Conservation (phyloP, 163 green algal genomes). For the Scenedesmus sp. region DNA sequence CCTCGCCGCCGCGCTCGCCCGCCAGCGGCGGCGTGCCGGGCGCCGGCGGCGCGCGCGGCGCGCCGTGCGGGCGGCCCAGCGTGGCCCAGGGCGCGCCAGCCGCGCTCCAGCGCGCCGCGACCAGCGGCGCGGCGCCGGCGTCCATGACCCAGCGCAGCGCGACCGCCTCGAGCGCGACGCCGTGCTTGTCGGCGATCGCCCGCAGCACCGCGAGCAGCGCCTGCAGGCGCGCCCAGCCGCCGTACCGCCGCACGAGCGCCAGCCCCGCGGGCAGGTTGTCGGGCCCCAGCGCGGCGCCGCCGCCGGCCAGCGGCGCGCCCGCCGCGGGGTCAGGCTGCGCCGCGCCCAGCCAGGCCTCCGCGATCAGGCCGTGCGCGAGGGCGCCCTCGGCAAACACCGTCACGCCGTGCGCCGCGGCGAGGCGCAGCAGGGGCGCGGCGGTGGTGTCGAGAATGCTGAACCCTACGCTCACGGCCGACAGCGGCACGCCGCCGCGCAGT, state of each 20-base stretch:
- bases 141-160: conserved; percentile 35
- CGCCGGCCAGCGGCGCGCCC: not conserved
- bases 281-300: not conserved
- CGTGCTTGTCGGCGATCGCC: conserved; percentile 20
- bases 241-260: conserved; percentile 24
- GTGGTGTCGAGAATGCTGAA: conserved; percentile 36
- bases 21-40: not conserved
- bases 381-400: conserved; percentile 28
- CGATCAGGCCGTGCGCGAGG: conserved; percentile 32
- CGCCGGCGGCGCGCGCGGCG: not conserved
- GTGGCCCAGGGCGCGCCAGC: conserved; percentile 10
- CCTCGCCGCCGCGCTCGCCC: not conserved
- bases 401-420: not conserved
- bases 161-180: conserved; percentile 10
- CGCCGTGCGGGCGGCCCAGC: conserved; percentile 22
- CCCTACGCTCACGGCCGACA: conserved; percentile 16
- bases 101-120: conserved; percentile 4
- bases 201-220: conserved; percentile 17
- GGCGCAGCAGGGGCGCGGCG: conserved; percentile 15
- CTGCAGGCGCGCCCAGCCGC: conserved; percentile 40
- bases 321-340: conserved; percentile 18
- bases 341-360: conserved; percentile 18
- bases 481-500: conserved; percentile 28
- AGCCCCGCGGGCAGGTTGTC: conserved; percentile 35
- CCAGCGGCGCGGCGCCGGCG: conserved; percentile 26